Evolutionary conservation across 495 filamentous ascomycete species (phyloP), one percentile per base, ranked within the genome.

Genomic region (Staphylotrichum longicolle): DNA sequence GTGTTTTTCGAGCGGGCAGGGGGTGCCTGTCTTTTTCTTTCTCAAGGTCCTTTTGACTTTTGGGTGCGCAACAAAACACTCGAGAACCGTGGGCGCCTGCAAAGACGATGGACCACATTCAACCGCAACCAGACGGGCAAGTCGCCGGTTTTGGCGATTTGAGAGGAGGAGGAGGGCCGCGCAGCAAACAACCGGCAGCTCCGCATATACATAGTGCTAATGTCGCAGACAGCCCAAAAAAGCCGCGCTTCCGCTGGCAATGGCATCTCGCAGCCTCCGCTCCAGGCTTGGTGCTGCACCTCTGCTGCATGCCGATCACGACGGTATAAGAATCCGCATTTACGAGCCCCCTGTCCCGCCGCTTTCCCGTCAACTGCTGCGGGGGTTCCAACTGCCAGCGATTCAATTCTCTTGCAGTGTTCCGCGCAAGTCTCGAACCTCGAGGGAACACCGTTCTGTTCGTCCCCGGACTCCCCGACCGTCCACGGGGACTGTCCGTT

Each of bases 221-320:
- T 27, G 20, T 27, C 20, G 20, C 20, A 27, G 4, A 14, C 37
- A 10, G 35, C 27, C 7, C 35, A 58, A 40, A 49, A 50, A 58
- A 50, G 57, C 57, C 37, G 37, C 56, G 14, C 20, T 30, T 14
- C 35, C 27, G 47, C 7, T 53, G 39, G 39, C 57, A 52, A 60
- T 52, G 20, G 20, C 20, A 27, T 27, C 20, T 44, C 34, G 55
- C 46, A n/a, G 56, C 33, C 9, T 42, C 40, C 40, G 40, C 40
- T 42, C 40, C 40, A 12, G 57, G 27, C 57, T 52, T 59, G 57
- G 47, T 45, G 35, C 57, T 60, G 57, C 57, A 46, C 20, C 40
- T 33, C 32, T 34, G 39, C 62, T 64, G 62, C 62, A 57, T 60
- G 62, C 55, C 62, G 57, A 64, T 64, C 62, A 51, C 57, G 42